phyloP scores from a whole-genome alignment of 495 filamentous ascomycete species.

The Penicillium turbatum region DNA sequence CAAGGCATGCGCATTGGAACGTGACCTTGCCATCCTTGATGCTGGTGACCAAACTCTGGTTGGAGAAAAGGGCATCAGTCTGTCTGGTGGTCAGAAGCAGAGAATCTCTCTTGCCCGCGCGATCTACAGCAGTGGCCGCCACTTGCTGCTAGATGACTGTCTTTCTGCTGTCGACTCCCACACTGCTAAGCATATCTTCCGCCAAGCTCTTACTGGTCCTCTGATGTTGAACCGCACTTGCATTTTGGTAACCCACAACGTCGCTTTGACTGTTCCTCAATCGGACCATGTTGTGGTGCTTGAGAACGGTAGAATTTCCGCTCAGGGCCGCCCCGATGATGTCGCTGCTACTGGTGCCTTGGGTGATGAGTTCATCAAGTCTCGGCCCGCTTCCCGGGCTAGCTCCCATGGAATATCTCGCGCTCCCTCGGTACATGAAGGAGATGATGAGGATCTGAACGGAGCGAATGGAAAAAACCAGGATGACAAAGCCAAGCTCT shows the following conservation, averaged over 20 bases:
- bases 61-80: constrained; percentile 93
- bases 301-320: constrained; percentile 75
- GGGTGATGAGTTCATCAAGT: constrained; percentile 76
- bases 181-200: constrained; percentile 97
- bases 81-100: constrained; percentile 98
- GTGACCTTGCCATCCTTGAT: constrained; percentile 89
- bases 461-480: constrained; percentile 33
- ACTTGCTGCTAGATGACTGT: constrained; percentile 91
- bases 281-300: constrained; percentile 78
- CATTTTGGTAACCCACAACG: constrained; percentile 95
- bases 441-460: constrained; percentile 37
- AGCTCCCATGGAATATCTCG: constrained; percentile 68
- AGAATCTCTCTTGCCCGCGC: constrained; percentile 92
- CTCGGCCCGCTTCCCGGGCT: constrained; percentile 58
- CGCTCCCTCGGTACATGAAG: constrained; percentile 57
- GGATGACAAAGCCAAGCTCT: constrained; percentile 48
- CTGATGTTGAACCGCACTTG: constrained; percentile 87
- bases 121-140: constrained; percentile 85
- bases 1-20: constrained; percentile 86
- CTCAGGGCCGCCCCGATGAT: constrained; percentile 71
- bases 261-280: constrained; percentile 73
- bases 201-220: constrained; percentile 82
- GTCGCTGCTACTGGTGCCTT: constrained; percentile 80
- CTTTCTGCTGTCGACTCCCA: constrained; percentile 98
- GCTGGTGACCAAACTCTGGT: constrained; percentile 90